phyloP scores from a whole-genome alignment of 164 flowering plant genomes.

The Vitis labrusca region DNA sequence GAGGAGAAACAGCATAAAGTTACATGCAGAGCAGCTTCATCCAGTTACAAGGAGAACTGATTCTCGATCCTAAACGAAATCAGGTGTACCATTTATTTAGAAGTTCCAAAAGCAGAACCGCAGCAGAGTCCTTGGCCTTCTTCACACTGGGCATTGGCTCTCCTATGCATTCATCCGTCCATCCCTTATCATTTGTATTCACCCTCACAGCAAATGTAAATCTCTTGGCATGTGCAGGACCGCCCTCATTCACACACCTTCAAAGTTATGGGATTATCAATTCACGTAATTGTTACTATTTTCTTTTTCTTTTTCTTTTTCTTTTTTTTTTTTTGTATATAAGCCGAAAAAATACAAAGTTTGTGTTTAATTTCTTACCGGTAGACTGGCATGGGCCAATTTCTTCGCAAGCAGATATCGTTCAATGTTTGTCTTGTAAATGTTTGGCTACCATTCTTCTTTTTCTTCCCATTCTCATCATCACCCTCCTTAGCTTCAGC shows the following conservation, averaged over 20 bases:
- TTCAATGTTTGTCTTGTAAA: constrained; percentile 93
- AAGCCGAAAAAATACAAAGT: not conserved
- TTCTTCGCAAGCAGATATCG: constrained; percentile 88
- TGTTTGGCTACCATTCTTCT: constrained; percentile 69
- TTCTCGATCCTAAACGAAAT: not conserved
- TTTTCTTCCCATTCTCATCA: constrained; percentile 60
- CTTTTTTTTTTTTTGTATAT: no score
- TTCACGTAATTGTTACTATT: no score
- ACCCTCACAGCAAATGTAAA: constrained; percentile 90
- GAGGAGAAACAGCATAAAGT: no score
- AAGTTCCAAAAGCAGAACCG: constrained; percentile 82
- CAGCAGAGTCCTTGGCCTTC: constrained; percentile 97
- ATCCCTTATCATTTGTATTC: constrained; percentile 79
- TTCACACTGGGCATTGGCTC: constrained; percentile 99
- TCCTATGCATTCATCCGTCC: constrained; percentile 95
- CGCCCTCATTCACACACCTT: constrained; percentile 92
- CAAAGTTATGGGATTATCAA: no score
- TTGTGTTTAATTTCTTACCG: constrained; percentile 37
- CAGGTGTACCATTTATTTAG: constrained; percentile 59
- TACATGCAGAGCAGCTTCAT: no score
- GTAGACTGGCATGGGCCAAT: constrained; percentile 99
- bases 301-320: no score
- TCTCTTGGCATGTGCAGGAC: constrained; percentile 98
- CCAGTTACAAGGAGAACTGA: no score
- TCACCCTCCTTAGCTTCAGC: constrained; percentile 48